phyloP scores from a whole-genome alignment of 306 rosid species.

The Dryas drummondii region DNA sequence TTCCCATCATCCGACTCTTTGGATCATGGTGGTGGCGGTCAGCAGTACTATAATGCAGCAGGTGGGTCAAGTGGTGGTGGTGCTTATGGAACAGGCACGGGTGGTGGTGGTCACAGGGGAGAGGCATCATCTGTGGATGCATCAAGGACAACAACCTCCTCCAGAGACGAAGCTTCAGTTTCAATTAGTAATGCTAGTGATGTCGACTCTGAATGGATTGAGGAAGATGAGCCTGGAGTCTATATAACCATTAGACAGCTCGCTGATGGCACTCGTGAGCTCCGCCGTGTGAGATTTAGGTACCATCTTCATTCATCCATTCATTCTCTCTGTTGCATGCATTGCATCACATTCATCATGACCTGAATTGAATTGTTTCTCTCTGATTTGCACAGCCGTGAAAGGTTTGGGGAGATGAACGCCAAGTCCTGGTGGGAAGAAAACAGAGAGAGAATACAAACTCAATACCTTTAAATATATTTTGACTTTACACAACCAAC shows the following conservation, averaged over 20 bases:
- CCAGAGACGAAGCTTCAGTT: constrained; percentile 67
- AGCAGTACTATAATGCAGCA: constrained; percentile 36
- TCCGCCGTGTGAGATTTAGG: constrained; percentile 94
- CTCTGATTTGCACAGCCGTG: constrained; percentile 54
- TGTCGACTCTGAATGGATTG: constrained; percentile 78
- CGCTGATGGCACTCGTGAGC: constrained; percentile 78
- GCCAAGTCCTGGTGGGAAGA: constrained; percentile 94
- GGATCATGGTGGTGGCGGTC: constrained; percentile 48
- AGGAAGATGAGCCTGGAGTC: constrained; percentile 87
- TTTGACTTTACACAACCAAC: constrained; percentile 13
- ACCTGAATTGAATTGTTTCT: background rate
- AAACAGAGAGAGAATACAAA: constrained; percentile 80
- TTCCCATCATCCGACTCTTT: constrained; percentile 43
- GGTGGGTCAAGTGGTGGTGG: constrained; percentile 25
- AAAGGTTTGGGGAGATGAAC: constrained; percentile 66
- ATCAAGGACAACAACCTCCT: constrained; percentile 77
- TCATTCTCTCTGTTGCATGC: background rate
- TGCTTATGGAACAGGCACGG: constrained; percentile 6
- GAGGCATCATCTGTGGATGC: constrained; percentile 44
- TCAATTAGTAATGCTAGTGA: constrained; percentile 77
- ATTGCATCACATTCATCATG: background rate
- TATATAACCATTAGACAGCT: constrained; percentile 72
- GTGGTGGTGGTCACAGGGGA: constrained; percentile 23
- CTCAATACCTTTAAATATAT: constrained; percentile 63
- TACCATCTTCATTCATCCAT: constrained; percentile 8